Evolutionary conservation across 306 rosid species (phyloP), one percentile per base, ranked within the genome.

Genomic region (Morella rubra): DNA sequence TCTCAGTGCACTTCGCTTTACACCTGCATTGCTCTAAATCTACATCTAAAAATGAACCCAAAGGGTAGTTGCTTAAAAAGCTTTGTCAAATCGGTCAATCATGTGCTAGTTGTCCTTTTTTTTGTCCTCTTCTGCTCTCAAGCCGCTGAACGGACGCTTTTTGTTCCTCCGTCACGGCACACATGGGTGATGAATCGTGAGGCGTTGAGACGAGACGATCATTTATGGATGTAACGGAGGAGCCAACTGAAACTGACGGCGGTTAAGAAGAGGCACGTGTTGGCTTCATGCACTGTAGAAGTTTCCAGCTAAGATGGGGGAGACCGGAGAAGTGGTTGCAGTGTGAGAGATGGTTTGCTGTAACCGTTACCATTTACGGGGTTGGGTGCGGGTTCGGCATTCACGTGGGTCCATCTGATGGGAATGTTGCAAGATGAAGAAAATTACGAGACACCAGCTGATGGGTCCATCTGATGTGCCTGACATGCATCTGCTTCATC

Each of bases 41-140:
- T 22, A 58, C 37, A 58, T 58, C 22, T 46, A 7, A 58, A 32
- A 32, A 32, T 32, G 37, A 76, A 73, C 56, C 60, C 44, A 60
- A 67, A 62, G 18, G 13, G 15, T 54, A 69, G 61, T 42, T 59
- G 53, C 54, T 46, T 16, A n/a, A 58, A 71, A 73, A 4, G 8
- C 15, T 7, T 65, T 24, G 44, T 70, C 22, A 74, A 66, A 68
- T 78, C 77, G 78, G 76, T 51, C 20, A 61, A 32, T 70, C 83
- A 80, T 79, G 85, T 83, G 76, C 76, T 42, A 59, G 65, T 79
- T 76, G 76, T 56, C 80, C 40, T 42, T 42, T 22, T 55, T 55
- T 55, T n/a, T 77, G 84, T 83, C 78, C 58, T 54, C 45, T 76
- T 77, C 40, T 32, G 83, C 49, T 70, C 37, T 50, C 37, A 32